These are phyloP conservation scores for Neoboletus magnificus DNA, from an alignment of 768 basidiomycete species.

Conservation along the genomic window DNA sequence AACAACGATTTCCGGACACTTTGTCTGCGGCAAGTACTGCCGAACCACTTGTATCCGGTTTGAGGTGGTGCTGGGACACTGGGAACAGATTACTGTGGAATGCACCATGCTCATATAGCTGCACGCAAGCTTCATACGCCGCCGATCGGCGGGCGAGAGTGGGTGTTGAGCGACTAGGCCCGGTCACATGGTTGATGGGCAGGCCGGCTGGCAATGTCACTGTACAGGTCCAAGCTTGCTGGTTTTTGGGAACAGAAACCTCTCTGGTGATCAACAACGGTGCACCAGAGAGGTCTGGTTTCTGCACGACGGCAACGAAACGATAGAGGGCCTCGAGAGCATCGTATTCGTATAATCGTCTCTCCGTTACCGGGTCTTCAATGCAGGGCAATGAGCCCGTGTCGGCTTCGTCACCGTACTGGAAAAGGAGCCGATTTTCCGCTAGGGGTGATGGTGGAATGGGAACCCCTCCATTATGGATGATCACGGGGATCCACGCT, in stretches of 20 bases:
- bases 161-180: slow-evolving; percentile 44
- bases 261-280: slow-evolving; percentile 26
- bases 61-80: slow-evolving; percentile 1
- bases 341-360: slow-evolving; percentile 55
- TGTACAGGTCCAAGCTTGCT: slow-evolving; percentile 41
- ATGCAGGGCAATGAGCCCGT: slow-evolving; percentile 38
- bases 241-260: slow-evolving; percentile 16
- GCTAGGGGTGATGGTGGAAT: slow-evolving; percentile 45
- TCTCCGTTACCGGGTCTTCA: slow-evolving; percentile 60
- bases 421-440: slow-evolving; percentile 41
- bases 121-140: slow-evolving; percentile 53
- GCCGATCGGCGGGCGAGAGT: slow-evolving; percentile 57
- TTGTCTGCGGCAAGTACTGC: slow-evolving; percentile 24
- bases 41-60: background rate
- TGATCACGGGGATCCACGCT: slow-evolving; percentile 50
- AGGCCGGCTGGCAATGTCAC: slow-evolving; percentile 46
- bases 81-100: slow-evolving; percentile 51
- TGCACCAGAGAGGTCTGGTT: background rate
- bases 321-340: slow-evolving; percentile 57
- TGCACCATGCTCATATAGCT: slow-evolving; percentile 46
- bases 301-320: slow-evolving; percentile 34
- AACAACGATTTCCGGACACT: slow-evolving; percentile 46
- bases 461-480: slow-evolving; percentile 31
- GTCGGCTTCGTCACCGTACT: slow-evolving; percentile 43
- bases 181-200: slow-evolving; percentile 40